A percentile compares a stretch with the other conserved stretches of the same genome.
phyloP scores from a whole-genome alignment of 192 early-diverging fungal species.

The Entomortierella chlamydospora region DNA sequence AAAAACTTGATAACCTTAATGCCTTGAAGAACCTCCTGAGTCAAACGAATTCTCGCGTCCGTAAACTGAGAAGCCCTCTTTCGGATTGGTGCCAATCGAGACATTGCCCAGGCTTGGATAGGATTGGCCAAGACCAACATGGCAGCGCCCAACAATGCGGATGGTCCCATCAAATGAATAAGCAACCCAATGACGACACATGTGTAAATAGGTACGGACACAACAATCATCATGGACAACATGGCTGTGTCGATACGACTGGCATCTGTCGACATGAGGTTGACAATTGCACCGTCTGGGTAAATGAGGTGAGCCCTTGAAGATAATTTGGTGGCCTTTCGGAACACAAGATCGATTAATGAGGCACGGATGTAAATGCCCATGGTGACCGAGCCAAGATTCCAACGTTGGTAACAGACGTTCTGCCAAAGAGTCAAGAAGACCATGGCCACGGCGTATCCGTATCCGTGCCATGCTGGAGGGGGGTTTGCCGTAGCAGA shows the following conservation, averaged over 20 bases:
- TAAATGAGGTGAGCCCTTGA: slow-evolving; percentile 36
- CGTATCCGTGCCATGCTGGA: slow-evolving; percentile 41
- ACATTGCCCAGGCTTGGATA: slow-evolving; percentile 39
- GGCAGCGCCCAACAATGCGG: slow-evolving; percentile 35
- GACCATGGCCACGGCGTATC: slow-evolving; percentile 28
- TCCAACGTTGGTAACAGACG: slow-evolving; percentile 46
- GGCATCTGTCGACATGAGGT: slow-evolving; percentile 62
- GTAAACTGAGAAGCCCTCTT: slow-evolving; percentile 55
- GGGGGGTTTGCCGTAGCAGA: slow-evolving; percentile 16
- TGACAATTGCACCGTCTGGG: slow-evolving; percentile 54
- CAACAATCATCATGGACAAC: slow-evolving; percentile 25
- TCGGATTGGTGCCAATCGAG: slow-evolving; percentile 30
- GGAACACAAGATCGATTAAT: slow-evolving; percentile 47
- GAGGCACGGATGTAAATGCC: slow-evolving; percentile 46
- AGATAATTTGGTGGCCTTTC: slow-evolving; percentile 42
- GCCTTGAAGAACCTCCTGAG: slow-evolving; percentile 64
- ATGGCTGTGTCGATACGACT: slow-evolving; percentile 43
- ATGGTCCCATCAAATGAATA: slow-evolving; percentile 39
- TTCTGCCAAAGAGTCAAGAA: slow-evolving; percentile 18
- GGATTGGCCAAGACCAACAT: slow-evolving; percentile 38
- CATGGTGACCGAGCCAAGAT: slow-evolving; percentile 45
- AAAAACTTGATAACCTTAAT: slow-evolving; percentile 79
- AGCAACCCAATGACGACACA: slow-evolving; percentile 23
- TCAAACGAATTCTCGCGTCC: slow-evolving; percentile 62
- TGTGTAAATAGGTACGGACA: slow-evolving; percentile 25